Conservation (phyloP, 345 rosid species). For the Anastatica hierochuntica region DNA sequence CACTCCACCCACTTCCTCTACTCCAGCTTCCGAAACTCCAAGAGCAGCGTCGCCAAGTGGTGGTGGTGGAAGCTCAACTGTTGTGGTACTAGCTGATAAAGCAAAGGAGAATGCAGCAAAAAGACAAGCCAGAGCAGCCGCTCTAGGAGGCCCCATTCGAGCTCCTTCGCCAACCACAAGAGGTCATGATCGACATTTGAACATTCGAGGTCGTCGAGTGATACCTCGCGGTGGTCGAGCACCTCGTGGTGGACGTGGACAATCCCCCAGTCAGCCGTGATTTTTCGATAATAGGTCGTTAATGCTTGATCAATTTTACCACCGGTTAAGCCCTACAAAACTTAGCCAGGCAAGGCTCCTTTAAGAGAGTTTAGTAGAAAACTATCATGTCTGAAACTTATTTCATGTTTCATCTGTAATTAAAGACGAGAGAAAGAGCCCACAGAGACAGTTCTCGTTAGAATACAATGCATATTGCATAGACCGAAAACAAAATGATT, state of each 20-base stretch:
- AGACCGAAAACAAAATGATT: background rate
- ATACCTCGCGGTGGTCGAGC: conserved; percentile 32
- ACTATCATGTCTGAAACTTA: background rate
- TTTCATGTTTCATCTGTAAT: conserved; percentile 15
- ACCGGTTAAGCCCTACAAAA: too few species aligned
- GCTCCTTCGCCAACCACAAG: conserved; percentile 32
- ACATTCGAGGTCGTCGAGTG: conserved; percentile 27
- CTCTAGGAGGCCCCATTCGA: conserved; percentile 29
- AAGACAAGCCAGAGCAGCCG: conserved; percentile 40
- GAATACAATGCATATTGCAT: too few species aligned
- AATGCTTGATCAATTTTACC: too few species aligned
- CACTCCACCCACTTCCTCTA: conserved; percentile 18
- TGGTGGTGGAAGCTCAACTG: too few species aligned
- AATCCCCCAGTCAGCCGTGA: conserved; percentile 34
- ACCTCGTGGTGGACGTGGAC: conserved; percentile 42
- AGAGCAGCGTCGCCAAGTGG: conserved; percentile 40
- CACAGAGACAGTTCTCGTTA: too few species aligned
- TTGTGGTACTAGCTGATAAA: conserved; percentile 44
- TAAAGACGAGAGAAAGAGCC: too few species aligned
- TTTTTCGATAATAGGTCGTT: too few species aligned
- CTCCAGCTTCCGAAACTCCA: conserved; percentile 34
- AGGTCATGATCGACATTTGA: conserved; percentile 43
- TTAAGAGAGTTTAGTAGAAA: too few species aligned
- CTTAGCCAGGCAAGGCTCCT: too few species aligned
- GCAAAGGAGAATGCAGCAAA: conserved; percentile 44